Evolutionary conservation across 306 rosid species (phyloP), one percentile per base, ranked within the genome.

Genomic region (Cicer pinnatifidum): DNA sequence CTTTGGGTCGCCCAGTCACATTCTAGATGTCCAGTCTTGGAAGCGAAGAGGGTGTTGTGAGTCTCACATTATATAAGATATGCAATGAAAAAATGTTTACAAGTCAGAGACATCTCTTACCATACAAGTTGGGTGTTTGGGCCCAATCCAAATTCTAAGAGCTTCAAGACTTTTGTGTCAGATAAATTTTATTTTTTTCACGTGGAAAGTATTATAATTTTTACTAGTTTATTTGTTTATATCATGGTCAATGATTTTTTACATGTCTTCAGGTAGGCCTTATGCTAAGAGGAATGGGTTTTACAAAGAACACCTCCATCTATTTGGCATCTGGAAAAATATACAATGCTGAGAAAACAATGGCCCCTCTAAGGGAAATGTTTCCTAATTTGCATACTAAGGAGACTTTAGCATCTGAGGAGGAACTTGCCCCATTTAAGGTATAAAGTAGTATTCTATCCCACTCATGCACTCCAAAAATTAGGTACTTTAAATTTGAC

Each of bases 271-370:
- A 94, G 98, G 98, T 94, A 35, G 99, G 99, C 54, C 83, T 94
- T 80, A 94, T 91, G 97, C 96, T 94, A 48, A 89, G 96, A 75
- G 99, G 96, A 75, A 94, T 91, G 99, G 97, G 99, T 50, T 94
- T 94, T 80, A 87, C 88, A 3, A 87, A 80, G 83, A 87, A 84
- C 88, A 91, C 97, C 6, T 86, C 86, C 73, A 88, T 94, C 80
- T 94, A 61, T 83, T 88, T 94, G 86, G 99, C 97, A 66, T 91
- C 97, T 16, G 99, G 99, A 71, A 87, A 85, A 80, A 94, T 94
- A 86, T 94, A 94, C 44, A 83, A 90, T 66, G 86, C 93, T 15
- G 93, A 85, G 78, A 88, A 84, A 83, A 83, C 85, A 8, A 94
- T 94, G 99, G 93, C 89, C 52, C 96, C 96, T 0, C 81, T 94